Percentiles rank a stretch among this genome's conserved stretches.
phyloP scores from a whole-genome alignment of 1,284 basidiomycete genomes.

The Pascua sp. region DNA sequence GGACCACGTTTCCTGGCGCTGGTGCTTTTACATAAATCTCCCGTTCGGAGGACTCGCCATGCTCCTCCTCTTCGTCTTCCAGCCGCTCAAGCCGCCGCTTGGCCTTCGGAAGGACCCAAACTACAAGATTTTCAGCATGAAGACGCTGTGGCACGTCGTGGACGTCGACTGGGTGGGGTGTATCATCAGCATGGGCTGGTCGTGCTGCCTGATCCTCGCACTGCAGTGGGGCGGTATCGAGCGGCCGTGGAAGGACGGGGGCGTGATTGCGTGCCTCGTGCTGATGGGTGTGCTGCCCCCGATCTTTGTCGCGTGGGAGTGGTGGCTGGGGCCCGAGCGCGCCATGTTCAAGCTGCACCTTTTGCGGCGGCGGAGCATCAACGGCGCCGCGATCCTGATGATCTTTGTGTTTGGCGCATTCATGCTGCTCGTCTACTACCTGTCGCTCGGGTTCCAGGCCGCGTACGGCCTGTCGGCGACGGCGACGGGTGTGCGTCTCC shows the following conservation, averaged over 20 bases:
- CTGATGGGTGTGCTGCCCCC: conserved; percentile 40
- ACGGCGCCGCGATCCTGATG: conserved; percentile 7
- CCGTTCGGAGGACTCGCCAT: conserved; percentile 37
- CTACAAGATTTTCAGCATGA: conserved; percentile 38
- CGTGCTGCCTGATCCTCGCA: conserved; percentile 36
- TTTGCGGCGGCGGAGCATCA: conserved; percentile 41
- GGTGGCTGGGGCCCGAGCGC: conserved; percentile 40
- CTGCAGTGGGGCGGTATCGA: conserved; percentile 47
- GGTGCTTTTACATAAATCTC: conserved; percentile 49
- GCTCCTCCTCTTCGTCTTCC: conserved; percentile 31
- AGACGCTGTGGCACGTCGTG: conserved; percentile 36
- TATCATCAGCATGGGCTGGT: conserved; percentile 39
- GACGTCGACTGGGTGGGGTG: conserved; percentile 46
- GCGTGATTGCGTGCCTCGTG: conserved; percentile 48
- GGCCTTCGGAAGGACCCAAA: conserved; percentile 26
- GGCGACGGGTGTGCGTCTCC: conserved; percentile 41
- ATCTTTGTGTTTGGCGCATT: conserved; percentile 36
- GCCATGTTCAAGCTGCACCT: conserved; percentile 50
- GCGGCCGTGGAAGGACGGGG: conserved; percentile 43
- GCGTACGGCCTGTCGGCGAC: conserved; percentile 45
- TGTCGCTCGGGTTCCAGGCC: conserved; percentile 42
- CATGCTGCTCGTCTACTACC: conserved; percentile 46
- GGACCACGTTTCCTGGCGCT: conserved; percentile 49
- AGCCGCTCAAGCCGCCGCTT: conserved; percentile 37
- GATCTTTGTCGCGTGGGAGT: conserved; percentile 45